Conservation (phyloP, 2,329 filamentous ascomycete genomes). For the Graphilbum fragrans region DNA sequence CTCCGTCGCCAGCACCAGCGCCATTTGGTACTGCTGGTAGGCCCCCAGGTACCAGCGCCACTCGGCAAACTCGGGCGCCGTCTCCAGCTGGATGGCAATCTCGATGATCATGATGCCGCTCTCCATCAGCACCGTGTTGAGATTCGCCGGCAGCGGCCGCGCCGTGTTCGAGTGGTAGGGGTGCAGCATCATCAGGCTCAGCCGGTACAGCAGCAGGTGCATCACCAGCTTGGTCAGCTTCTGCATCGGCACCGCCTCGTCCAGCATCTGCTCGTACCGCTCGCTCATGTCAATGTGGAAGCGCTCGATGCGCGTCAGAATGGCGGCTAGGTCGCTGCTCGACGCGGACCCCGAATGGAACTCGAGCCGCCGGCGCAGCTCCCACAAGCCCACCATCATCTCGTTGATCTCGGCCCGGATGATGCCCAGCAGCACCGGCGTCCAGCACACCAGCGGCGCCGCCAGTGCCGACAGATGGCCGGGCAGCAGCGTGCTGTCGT, state of each 20-base stretch:
- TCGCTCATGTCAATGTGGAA: slow-evolving; percentile 53
- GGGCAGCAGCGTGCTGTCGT: slow-evolving; percentile 49
- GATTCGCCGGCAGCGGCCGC: slow-evolving; percentile 44
- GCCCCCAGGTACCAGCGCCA: slow-evolving; percentile 65
- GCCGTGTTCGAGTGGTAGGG: slow-evolving; percentile 44
- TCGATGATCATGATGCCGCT: slow-evolving; percentile 41
- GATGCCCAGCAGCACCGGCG: slow-evolving; percentile 53
- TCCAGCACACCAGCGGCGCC: slow-evolving; percentile 44
- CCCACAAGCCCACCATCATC: slow-evolving; percentile 58
- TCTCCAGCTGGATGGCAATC: slow-evolving; percentile 33
- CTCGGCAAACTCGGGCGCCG: slow-evolving; percentile 28
- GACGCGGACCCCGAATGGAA: slow-evolving; percentile 45
- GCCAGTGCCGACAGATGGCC: slow-evolving; percentile 21
- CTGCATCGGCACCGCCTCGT: slow-evolving; percentile 47
- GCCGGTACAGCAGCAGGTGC: slow-evolving; percentile 47
- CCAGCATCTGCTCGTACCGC: slow-evolving; percentile 52
- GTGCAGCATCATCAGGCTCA: slow-evolving; percentile 57
- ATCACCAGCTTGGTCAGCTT: slow-evolving; percentile 52
- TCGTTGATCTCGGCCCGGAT: slow-evolving; percentile 64
- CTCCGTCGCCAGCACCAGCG: slow-evolving; percentile 56
- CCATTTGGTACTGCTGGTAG: slow-evolving; percentile 60
- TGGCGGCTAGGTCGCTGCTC: slow-evolving; percentile 37
- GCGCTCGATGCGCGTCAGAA: slow-evolving; percentile 56
- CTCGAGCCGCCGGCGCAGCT: slow-evolving; percentile 55
- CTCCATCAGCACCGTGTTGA: slow-evolving; percentile 52